phyloP scores from a whole-genome alignment of 2,329 filamentous ascomycete species.

The Incumbomyces lentus region DNA sequence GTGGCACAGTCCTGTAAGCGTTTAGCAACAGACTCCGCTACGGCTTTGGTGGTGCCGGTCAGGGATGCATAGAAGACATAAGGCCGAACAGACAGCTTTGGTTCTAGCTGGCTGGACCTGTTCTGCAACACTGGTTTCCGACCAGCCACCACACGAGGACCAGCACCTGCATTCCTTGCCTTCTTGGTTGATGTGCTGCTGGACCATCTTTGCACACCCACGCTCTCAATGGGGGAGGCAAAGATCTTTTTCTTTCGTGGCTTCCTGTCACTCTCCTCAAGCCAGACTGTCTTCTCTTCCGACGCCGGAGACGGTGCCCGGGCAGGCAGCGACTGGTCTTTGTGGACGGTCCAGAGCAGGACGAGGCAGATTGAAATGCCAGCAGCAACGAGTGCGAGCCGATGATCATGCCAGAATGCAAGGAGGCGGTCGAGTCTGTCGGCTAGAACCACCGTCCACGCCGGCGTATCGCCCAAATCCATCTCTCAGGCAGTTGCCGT shows the following conservation, averaged over 20 bases:
- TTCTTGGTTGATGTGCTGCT: slow-evolving; percentile 9
- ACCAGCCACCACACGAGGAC: slow-evolving; percentile 16
- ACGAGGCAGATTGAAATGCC: slow-evolving; percentile 9
- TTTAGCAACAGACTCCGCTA: slow-evolving; percentile 54
- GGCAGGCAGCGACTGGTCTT: neutral
- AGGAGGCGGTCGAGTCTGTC: slow-evolving; percentile 17
- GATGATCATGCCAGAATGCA: slow-evolving; percentile 17
- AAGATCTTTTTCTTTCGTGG: neutral
- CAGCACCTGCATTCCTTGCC: slow-evolving; percentile 10
- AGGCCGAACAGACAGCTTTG: slow-evolving; percentile 41
- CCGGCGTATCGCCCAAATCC: slow-evolving; percentile 17
- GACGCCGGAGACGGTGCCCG: slow-evolving; percentile 10
- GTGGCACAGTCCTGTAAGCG: slow-evolving; percentile 36
- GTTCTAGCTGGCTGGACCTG: neutral
- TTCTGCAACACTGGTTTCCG: slow-evolving; percentile 12
- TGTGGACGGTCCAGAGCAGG: slow-evolving; percentile 9
- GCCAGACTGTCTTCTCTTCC: slow-evolving; percentile 13
- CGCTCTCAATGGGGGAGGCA: slow-evolving; percentile 2
- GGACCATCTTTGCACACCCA: neutral
- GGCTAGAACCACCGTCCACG: slow-evolving; percentile 15
- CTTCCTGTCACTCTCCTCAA: neutral
- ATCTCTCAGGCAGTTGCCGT: slow-evolving; percentile 6
- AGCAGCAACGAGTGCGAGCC: slow-evolving; percentile 9
- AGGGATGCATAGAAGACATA: slow-evolving; percentile 84
- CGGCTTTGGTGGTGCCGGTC: slow-evolving; percentile 69